Conservation (phyloP, 768 basidiomycete species). For the Boletus sp. region DNA sequence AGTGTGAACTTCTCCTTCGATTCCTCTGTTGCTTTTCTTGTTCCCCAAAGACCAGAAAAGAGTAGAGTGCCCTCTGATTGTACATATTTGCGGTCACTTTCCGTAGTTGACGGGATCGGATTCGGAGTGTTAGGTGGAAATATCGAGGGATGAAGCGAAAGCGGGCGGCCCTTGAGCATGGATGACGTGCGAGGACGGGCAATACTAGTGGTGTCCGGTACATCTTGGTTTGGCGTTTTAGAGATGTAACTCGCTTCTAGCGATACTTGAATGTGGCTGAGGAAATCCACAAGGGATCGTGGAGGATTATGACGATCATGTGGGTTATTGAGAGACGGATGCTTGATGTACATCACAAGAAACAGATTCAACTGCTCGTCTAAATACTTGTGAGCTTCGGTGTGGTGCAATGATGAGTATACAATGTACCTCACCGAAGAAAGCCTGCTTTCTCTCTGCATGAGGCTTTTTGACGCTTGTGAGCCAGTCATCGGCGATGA, state of each 20-base stretch:
- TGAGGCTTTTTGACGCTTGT: constrained; percentile 37
- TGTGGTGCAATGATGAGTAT: constrained; percentile 4
- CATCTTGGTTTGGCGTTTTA: constrained; percentile 35
- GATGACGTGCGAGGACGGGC: constrained; percentile 57
- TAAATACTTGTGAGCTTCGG: constrained; percentile 28
- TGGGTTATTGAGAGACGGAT: constrained; percentile 32
- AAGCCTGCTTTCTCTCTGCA: constrained; percentile 60
- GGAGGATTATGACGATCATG: constrained; percentile 29
- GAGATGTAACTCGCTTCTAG: constrained; percentile 82
- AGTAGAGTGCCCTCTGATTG: constrained; percentile 75
- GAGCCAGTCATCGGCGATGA: constrained; percentile 55
- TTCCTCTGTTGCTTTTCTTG: constrained; percentile 42
- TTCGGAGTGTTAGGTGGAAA: constrained; percentile 82
- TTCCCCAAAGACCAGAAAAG: constrained; percentile 70
- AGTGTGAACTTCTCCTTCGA: constrained; percentile 59
- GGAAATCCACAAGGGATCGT: constrained; percentile 48
- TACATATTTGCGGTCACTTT: constrained; percentile 73
- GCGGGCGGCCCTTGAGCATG: constrained; percentile 33
- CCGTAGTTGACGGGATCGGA: constrained; percentile 71
- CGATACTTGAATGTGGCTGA: constrained; percentile 70
- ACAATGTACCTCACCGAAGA: constrained; percentile 58
- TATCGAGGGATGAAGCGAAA: constrained; percentile 55
- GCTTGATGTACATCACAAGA: constrained; percentile 36
- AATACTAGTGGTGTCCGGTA: constrained; percentile 37
- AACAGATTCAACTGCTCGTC: constrained; percentile 56